Evolutionary conservation across 305 asterid genomes (phyloP).

Genomic region (Plantago rigida): DNA sequence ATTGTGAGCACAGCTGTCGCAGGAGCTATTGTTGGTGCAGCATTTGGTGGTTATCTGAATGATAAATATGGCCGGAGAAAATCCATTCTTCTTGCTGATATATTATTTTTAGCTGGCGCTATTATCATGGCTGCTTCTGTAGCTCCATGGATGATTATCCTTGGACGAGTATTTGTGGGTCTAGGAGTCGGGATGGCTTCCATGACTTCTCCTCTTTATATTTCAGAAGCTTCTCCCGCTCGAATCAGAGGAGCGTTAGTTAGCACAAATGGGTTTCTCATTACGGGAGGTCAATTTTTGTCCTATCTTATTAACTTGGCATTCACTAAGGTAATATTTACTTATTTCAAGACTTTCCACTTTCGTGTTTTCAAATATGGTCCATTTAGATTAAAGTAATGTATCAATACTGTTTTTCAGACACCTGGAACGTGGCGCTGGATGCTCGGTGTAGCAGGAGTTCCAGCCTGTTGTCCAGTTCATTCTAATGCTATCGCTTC

Average conservation of each 20-base stretch:
- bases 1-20: conserved; percentile 78
- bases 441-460: conserved; percentile 81
- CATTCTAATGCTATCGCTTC: conserved; percentile 59
- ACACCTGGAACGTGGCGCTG: conserved; percentile 66
- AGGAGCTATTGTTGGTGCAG: conserved; percentile 74
- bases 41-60: conserved; percentile 50
- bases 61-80: conserved; percentile 62
- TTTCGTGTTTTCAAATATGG: background rate
- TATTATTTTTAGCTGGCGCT: conserved; percentile 56
- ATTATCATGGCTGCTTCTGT: conserved; percentile 56
- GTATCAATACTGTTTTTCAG: conserved; percentile 24
- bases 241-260: conserved; percentile 72
- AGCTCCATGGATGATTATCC: conserved; percentile 64
- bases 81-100: conserved; percentile 58
- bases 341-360: background rate
- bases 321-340: conserved; percentile 43
- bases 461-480: conserved; percentile 64
- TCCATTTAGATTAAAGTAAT: background rate
- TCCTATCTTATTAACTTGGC: conserved; percentile 62
- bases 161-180: conserved; percentile 75
- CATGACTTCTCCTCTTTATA: conserved; percentile 79
- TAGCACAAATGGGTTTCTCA: conserved; percentile 66
- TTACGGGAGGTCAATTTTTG: conserved; percentile 68
- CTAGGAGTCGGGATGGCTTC: conserved; percentile 96
- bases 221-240: conserved; percentile 85